A percentile compares a stretch with the other conserved stretches of the same genome.
phyloP scores from a whole-genome alignment of 139 green algal genomes.

The Volvox africanus region DNA sequence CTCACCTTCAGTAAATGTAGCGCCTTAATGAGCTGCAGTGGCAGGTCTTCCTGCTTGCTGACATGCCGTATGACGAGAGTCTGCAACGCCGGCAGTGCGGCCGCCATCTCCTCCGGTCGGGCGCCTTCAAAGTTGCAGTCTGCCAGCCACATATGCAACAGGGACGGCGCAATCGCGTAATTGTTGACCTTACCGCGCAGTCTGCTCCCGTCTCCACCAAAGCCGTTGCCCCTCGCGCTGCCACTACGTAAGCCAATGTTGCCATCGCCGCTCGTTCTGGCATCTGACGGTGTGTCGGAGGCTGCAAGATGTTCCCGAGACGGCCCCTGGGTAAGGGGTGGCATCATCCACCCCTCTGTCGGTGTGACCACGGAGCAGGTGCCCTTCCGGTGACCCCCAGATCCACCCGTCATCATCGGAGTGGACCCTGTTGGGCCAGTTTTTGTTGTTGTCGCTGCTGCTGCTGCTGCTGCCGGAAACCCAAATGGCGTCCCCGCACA shows the following conservation, averaged over 20 bases:
- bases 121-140: slow-evolving; percentile 39
- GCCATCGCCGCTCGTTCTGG: too few relatives aligned
- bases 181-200: too few relatives aligned
- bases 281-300: too few relatives aligned
- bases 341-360: background rate
- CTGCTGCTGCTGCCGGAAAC: too few relatives aligned
- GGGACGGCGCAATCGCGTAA: background rate
- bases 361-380: background rate
- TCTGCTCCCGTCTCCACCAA: too few relatives aligned
- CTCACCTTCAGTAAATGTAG: slow-evolving; percentile 23
- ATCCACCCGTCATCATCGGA: background rate
- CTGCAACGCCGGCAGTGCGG: slow-evolving; percentile 30
- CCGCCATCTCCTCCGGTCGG: background rate
- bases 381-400: background rate
- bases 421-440: background rate
- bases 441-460: too few relatives aligned
- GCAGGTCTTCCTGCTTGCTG: slow-evolving; percentile 32
- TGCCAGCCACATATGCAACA: slow-evolving; percentile 39
- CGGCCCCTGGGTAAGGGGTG: too few relatives aligned
- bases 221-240: too few relatives aligned
- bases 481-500: background rate
- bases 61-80: slow-evolving; percentile 36
- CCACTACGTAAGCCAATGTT: too few relatives aligned
- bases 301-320: too few relatives aligned
- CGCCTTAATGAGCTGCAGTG: background rate